Percentiles rank a stretch among this genome's conserved stretches.
Conservation (phyloP, 176 grass and related monocot species). For the Chloris gayana region DNA sequence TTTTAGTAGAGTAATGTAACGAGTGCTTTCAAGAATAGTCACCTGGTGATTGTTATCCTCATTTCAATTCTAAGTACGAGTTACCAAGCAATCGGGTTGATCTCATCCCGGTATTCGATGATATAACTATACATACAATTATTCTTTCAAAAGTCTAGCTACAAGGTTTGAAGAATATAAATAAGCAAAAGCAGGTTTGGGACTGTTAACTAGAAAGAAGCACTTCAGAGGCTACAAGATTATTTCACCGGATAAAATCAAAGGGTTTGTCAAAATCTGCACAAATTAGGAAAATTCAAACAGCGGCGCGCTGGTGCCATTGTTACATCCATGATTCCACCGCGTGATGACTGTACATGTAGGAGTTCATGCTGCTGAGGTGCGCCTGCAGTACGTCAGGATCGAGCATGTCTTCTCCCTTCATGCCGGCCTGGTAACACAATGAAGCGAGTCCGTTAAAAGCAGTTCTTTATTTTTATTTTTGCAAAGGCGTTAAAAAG, state of each 20-base stretch:
- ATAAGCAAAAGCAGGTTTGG: conserved; percentile 5
- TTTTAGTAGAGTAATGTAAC: too few species aligned
- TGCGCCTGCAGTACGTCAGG: conserved; percentile 56
- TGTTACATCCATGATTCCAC: conserved; percentile 68
- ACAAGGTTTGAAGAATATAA: conserved; percentile 15
- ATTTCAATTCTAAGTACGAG: neutral
- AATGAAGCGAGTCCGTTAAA: neutral
- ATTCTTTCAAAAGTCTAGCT: conserved; percentile 37
- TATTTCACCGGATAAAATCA: conserved; percentile 41
- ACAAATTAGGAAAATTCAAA: conserved; percentile 30
- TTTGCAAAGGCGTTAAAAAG: too few species aligned
- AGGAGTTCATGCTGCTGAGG: conserved; percentile 57
- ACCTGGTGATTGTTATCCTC: too few species aligned
- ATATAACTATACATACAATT: neutral
- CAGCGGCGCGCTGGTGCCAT: neutral
- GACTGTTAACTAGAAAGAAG: conserved; percentile 8
- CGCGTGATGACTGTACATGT: conserved; percentile 50
- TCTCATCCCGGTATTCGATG: neutral
- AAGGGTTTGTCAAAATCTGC: conserved; percentile 36
- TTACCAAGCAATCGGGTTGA: neutral
- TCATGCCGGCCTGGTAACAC: conserved; percentile 50
- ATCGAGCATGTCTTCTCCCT: conserved; percentile 75
- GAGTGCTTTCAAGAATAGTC: too few species aligned
- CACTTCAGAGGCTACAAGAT: conserved; percentile 37
- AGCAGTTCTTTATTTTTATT: too few species aligned